Evolutionary conservation across 1,139 yeast species (phyloP).

Genomic region (Protomyces gravidus): DNA sequence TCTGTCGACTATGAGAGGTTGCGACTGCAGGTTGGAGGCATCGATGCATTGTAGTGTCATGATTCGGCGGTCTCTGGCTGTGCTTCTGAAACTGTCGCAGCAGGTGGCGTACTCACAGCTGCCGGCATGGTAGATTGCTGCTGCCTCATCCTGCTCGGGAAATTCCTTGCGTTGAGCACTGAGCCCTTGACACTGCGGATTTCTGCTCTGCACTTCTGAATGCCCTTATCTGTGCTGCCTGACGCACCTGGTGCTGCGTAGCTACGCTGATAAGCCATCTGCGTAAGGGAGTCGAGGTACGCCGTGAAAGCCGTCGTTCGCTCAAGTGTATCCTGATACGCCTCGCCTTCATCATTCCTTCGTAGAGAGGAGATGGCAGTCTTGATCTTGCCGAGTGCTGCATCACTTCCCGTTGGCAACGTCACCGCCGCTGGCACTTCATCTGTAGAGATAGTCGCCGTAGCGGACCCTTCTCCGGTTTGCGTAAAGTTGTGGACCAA

Average conservation of each 20-base stretch:
- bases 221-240: constrained; percentile 1
- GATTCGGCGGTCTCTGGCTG: background rate
- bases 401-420: background rate
- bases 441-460: constrained; percentile 1
- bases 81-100: background rate
- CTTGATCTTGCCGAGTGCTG: background rate
- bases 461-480: constrained; percentile 23
- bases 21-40: background rate
- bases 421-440: background rate
- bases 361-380: background rate
- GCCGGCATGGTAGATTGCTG: background rate
- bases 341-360: background rate
- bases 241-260: background rate
- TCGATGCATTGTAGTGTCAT: background rate
- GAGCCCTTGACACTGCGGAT: constrained; percentile 33
- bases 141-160: background rate
- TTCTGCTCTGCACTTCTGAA: constrained; percentile 31
- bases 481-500: constrained; percentile 31
- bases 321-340: background rate
- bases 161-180: constrained; percentile 30
- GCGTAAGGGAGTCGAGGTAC: background rate
- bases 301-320: background rate
- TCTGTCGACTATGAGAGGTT: background rate
- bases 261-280: background rate
- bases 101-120: background rate